Evolutionary conservation across 345 rosid genomes (phyloP), one percentile per base, ranked within the genome.

Genomic region (Citrus reticulata): DNA sequence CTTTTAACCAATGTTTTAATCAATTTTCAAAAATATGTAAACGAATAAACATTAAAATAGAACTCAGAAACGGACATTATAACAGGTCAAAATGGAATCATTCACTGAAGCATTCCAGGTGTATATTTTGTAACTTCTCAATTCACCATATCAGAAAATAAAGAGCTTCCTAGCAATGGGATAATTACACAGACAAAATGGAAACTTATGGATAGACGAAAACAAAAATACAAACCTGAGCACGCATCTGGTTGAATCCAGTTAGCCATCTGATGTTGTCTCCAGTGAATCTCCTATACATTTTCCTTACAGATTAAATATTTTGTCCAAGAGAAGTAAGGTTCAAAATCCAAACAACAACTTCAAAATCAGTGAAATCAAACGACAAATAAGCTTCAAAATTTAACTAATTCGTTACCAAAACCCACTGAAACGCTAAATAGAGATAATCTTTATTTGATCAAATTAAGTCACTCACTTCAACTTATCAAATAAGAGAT

Each of bases 161-260:
- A 46, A 11, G 8, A 49, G 55, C 9, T 49, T 49, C 22, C 51
- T 16, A 66, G 58, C 19, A 11, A 16, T 49, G 2, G 67, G 24
- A 67, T 37, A 20, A 39, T 17, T 42, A 29, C 62, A 4, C 11
- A 42, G 67, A 74, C 30, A 61, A 54, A 60, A 59, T 2, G 66
- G 10, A 73, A 22, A 65, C 30, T 71, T 66, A 59, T 1, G 22
- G 70, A 83, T 24, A 57, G 68, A 63, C 20, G 2, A 72, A 73
- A 55, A 65, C 46, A 61, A 39, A 74, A 9, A 83, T 54, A 85
- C 87, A 57, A 60, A 92, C 99, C 89, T 97, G 97, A 58, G 97
- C 90, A 51, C 97, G 92, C 98, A 95, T 95, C 83, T 92, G 99
- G 85, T 93, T 95, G 83, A 95, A 93, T n/a, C 99, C 99, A 2